Evolutionary conservation across 83 land plant species (phyloP), one percentile per base, ranked within the genome.

Genomic region (Isoetes engelmannii): DNA sequence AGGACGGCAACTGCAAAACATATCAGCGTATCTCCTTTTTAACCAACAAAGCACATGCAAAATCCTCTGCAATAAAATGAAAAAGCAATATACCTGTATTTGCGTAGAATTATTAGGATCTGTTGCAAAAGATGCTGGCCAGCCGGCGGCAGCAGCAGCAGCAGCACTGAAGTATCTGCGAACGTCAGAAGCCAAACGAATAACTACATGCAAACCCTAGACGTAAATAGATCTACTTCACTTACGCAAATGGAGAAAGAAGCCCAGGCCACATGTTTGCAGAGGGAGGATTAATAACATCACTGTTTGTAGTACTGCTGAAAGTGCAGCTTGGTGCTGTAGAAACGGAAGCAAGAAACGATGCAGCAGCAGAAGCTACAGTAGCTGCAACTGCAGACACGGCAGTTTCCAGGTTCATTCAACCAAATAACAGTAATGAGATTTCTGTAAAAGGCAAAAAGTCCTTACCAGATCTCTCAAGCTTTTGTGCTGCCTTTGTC

Each of bases 361-460:
- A 63, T 20, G 74, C 19, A 48, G 74, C 72, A 48, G 72, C 74
- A 42, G 74, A 63, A 62, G 66, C 69, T 63, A 20, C 71, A 5
- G 72, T 45, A 19, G 74, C 74, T 0, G 69, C 5, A 5, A 54
- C 69, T 21, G 67, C 50, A 64, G 67, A 9, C 7, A 37, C 48
- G 5, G 19, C 9, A 46, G 18, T 9, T 28, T 28, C 37, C 37
- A 28, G 37, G 37, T 28, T 28, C 37, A 28, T 28, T 28, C 37
- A 28, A 28, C 37, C 37, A 28, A 28, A 28, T 28, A 28, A 28
- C 37, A 28, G 2, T 0, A 28, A 28, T 28, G 37, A 28, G 37
- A 28, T 28, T 28, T 28, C 37, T 28, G 37, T 0, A 0, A 28
- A 28, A 2, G 2, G 37, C 37, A 28, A 2, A 28, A 28, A 28